phyloP scores from a whole-genome alignment of 768 basidiomycete species.

The Psilocybe azurescens region DNA sequence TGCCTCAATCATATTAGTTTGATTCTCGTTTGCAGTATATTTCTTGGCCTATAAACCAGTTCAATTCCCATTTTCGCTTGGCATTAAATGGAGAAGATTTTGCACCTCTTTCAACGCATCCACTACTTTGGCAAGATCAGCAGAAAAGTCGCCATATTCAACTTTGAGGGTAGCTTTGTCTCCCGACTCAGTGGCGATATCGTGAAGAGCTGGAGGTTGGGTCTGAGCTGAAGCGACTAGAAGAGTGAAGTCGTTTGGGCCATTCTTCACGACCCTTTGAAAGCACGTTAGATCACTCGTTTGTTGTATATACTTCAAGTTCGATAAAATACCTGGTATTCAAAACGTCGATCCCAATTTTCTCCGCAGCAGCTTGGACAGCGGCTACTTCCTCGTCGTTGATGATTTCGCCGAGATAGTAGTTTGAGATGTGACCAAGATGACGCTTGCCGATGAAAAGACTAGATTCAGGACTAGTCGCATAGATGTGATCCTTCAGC shows the following conservation, averaged over 20 bases:
- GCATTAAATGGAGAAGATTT: background rate
- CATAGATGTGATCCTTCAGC: conserved; percentile 80
- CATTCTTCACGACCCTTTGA: conserved; percentile 72
- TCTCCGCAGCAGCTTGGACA: conserved; percentile 79
- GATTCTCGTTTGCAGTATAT: conserved; percentile 74
- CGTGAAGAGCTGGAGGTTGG: conserved; percentile 44
- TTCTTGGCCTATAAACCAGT: conserved; percentile 63
- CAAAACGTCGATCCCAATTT: conserved; percentile 73
- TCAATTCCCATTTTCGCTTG: background rate
- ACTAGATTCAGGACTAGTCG: conserved; percentile 62
- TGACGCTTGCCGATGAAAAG: conserved; percentile 82
- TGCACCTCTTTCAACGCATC: conserved; percentile 64
- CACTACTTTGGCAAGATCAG: conserved; percentile 56
- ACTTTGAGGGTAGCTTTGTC: conserved; percentile 60
- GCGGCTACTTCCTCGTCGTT: conserved; percentile 80
- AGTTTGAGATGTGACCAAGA: conserved; percentile 82
- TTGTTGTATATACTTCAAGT: background rate
- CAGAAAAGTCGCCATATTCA: conserved; percentile 78
- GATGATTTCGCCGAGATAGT: conserved; percentile 78
- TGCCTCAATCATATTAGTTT: conserved; percentile 72
- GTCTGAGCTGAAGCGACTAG: conserved; percentile 73
- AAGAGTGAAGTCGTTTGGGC: conserved; percentile 64
- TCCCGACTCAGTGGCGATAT: conserved; percentile 44
- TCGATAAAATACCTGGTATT: conserved; percentile 71
- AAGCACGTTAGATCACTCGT: background rate